Evolutionary conservation across 75 land plant genomes (phyloP).

Genomic region (Selaginella tamariscina): DNA sequence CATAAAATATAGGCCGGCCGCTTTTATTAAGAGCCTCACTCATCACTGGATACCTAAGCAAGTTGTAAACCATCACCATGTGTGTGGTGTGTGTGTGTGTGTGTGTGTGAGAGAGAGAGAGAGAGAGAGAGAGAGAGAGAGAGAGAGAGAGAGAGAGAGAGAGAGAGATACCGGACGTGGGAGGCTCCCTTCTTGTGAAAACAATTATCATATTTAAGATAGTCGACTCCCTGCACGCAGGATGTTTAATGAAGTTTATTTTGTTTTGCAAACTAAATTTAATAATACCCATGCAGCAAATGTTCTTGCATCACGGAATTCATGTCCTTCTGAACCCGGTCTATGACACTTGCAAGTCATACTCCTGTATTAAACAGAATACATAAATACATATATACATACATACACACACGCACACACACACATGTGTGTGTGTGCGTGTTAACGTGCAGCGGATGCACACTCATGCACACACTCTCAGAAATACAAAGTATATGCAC

Average conservation of each 20-base stretch:
- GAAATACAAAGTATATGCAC: too few relatives aligned
- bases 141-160: too few relatives aligned
- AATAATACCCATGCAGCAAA: neutral
- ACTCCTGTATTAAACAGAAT: too few relatives aligned
- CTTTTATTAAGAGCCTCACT: neutral
- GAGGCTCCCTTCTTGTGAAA: neutral
- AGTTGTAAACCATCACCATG: neutral
- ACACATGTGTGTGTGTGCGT: too few relatives aligned
- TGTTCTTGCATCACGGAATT: neutral
- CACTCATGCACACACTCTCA: too few relatives aligned
- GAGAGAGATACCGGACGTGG: conserved; percentile 1
- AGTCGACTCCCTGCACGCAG: conserved; percentile 9
- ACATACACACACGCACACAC: too few relatives aligned
- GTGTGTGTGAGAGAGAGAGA: too few relatives aligned
- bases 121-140: too few relatives aligned
- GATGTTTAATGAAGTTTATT: neutral
- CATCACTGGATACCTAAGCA: neutral
- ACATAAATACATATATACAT: too few relatives aligned
- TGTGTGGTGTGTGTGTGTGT: too few relatives aligned
- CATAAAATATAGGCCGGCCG: neutral
- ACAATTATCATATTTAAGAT: conserved; percentile 11
- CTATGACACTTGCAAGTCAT: neutral
- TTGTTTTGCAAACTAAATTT: neutral
- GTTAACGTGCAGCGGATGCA: too few relatives aligned
- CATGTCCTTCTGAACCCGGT: neutral